Evolutionary conservation across 2,329 filamentous ascomycete species (phyloP), one percentile per base, ranked within the genome.

Genomic region (Berkeleyomyces basicola): DNA sequence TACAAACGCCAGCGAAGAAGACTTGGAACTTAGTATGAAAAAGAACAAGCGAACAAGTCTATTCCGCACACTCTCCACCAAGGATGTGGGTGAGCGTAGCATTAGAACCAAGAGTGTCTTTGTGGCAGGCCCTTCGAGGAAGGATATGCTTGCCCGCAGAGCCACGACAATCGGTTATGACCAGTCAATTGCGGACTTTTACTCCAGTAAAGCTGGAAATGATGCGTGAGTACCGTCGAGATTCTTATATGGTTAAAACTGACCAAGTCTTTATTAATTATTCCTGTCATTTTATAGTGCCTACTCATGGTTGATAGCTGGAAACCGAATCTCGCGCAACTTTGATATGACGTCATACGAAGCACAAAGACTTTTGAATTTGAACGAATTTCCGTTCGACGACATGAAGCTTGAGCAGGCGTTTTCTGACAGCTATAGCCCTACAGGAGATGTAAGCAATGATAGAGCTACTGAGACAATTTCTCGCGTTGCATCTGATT

Each of bases 291-390:
- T 5, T 11, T 23, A 7, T 39, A 64, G 63, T 51, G 63, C 63
- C 16, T 43, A 46, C 31, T 46, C 63, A 44, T 62, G 46, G 31
- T 58, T 57, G 23, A 43, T 40, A 14, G 37, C 70, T 42, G 68
- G 68, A 33, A 71, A 71, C 46, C 74, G 72, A 57, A 68, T 71
- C 4, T 77, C 75, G 4, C 73, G 73, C 67, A 75, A 74, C 63
- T 76, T 77, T 68, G 73, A 78, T 63, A 64, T 74, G 59, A 70
- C 70, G 37, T 76, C 76, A 36, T 78, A 78, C 67, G 75, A 76
- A 67, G 73, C 75, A n/a, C 72, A 75, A 65, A 72, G 75, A 5
- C 67, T 78, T 7, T 67, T 77, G 46, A 74, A 75, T 60, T 67
- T 76, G 39, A 69, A 69, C 14, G 74, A 74, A 64, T 71, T 73